phyloP scores from a whole-genome alignment of 441 rosid genomes.

The Monsonia emarginata region DNA sequence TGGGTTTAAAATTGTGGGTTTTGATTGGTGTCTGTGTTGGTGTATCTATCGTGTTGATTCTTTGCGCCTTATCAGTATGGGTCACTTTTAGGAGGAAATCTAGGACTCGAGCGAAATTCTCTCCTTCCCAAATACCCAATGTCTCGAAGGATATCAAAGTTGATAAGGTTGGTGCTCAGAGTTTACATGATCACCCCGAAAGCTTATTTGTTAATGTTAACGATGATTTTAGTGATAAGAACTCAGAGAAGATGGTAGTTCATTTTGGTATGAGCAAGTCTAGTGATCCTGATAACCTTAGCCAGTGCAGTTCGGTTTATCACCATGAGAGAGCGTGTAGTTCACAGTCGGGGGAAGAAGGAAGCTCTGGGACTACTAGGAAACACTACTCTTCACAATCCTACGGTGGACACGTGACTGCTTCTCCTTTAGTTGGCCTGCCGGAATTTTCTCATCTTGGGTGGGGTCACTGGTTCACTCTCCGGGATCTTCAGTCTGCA shows the following conservation, averaged over 20 bases:
- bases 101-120: conserved; percentile 42
- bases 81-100: conserved; percentile 38
- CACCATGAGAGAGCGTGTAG: conserved; percentile 51
- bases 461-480: conserved; percentile 98
- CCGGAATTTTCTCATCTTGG: conserved; percentile 84
- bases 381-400: conserved; percentile 56
- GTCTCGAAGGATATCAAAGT: conserved; percentile 88
- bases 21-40: neutral
- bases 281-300: conserved; percentile 50
- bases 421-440: conserved; percentile 69
- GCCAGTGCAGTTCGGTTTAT: conserved; percentile 57
- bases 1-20: neutral
- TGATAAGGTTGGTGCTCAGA: conserved; percentile 49
- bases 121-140: conserved; percentile 56
- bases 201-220: conserved; percentile 77
- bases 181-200: conserved; percentile 42
- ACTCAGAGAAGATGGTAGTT: conserved; percentile 58
- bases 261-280: conserved; percentile 59
- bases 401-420: conserved; percentile 39
- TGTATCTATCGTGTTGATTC: neutral
- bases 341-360: conserved; percentile 84
- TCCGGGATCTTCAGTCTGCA: conserved; percentile 85
- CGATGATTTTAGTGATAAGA: conserved; percentile 51
- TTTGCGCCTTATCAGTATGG: neutral
- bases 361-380: conserved; percentile 36